Evolutionary conservation across 78 protist species (phyloP).

Genomic region (Emiliania huxleyi): DNA sequence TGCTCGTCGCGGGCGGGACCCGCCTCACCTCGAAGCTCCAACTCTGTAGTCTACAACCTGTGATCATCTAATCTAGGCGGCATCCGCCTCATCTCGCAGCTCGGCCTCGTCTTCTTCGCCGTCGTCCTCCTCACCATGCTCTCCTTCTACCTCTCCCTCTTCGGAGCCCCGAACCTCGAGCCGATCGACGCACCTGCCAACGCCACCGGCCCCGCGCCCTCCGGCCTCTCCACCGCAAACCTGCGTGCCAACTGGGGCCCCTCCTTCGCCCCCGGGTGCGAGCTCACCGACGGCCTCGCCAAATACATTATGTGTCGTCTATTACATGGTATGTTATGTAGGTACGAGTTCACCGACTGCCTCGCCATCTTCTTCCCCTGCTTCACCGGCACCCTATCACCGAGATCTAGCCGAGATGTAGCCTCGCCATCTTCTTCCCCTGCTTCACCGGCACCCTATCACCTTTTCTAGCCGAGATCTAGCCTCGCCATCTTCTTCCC

Average conservation of each 20-base stretch:
- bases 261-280: background rate
- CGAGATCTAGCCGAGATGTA: no score
- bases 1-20: background rate
- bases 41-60: no score
- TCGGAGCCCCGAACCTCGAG: background rate
- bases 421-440: no score
- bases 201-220: no score
- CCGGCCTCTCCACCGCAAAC: background rate
- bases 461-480: no score
- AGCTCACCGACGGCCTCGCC: background rate
- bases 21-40: background rate
- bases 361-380: constrained; percentile 48
- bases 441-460: no score
- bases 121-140: constrained; percentile 20
- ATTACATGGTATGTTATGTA: no score
- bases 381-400: no score
- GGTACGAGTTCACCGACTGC: background rate
- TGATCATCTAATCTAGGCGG: no score
- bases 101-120: constrained; percentile 23
- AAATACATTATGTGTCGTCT: no score
- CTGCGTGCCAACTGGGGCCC: background rate
- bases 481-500: no score
- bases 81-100: background rate
- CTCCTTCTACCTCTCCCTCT: background rate
- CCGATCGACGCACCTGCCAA: no score